phyloP scores from a whole-genome alignment of 108 stramenopile species.

The Nitzschia sp. region DNA sequence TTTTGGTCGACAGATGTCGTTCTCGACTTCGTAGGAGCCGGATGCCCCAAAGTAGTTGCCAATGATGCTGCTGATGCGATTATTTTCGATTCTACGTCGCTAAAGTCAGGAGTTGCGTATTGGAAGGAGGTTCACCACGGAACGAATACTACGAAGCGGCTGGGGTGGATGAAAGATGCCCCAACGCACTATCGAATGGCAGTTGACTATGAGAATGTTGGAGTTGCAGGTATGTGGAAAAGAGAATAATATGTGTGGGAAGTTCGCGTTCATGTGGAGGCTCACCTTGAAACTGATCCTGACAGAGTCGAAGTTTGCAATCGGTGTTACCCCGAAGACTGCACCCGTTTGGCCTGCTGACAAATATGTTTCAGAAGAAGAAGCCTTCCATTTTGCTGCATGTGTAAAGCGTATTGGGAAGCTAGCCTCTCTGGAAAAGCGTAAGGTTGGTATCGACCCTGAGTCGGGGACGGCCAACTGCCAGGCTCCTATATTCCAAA shows the following conservation, averaged over 20 bases:
- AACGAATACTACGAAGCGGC: slow-evolving; percentile 38
- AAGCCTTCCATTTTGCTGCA: slow-evolving; percentile 86
- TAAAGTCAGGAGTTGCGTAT: slow-evolving; percentile 76
- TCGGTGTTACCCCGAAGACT: slow-evolving; percentile 10
- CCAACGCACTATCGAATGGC: slow-evolving; percentile 79
- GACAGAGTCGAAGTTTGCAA: slow-evolving; percentile 4
- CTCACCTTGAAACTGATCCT: slow-evolving; percentile 5
- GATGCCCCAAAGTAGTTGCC: slow-evolving; percentile 79
- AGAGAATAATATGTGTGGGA: background rate
- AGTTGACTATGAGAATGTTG: slow-evolving; percentile 68
- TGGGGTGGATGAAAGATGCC: slow-evolving; percentile 73
- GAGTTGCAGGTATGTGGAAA: slow-evolving; percentile 21
- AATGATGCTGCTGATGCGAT: slow-evolving; percentile 83
- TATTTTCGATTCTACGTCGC: slow-evolving; percentile 75
- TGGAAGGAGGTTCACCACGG: slow-evolving; percentile 70
- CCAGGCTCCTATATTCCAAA: slow-evolving; percentile 32
- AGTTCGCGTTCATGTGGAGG: background rate
- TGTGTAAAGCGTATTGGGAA: slow-evolving; percentile 80
- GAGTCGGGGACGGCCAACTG: slow-evolving; percentile 12
- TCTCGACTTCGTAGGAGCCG: slow-evolving; percentile 71
- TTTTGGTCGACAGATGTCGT: slow-evolving; percentile 85
- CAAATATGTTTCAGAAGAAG: slow-evolving; percentile 64
- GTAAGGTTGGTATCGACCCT: slow-evolving; percentile 17
- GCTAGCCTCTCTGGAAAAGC: slow-evolving; percentile 58
- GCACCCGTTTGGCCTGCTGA: slow-evolving; percentile 82